phyloP scores from a whole-genome alignment of 805 yeast genomes.

The Saturnispora mendoncae region DNA sequence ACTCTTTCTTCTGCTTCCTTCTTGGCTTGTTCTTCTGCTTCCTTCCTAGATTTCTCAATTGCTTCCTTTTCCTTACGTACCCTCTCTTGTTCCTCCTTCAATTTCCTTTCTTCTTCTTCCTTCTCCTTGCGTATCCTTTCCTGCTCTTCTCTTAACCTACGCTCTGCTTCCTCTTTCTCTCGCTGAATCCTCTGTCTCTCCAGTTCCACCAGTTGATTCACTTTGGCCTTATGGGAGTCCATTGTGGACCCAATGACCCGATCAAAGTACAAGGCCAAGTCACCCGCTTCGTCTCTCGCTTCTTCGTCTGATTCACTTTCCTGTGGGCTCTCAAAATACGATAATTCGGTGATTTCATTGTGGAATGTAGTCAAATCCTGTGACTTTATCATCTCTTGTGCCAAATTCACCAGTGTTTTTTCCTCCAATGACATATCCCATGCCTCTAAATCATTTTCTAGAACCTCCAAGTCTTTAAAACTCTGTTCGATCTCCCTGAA shows the following conservation, averaged over 20 bases:
- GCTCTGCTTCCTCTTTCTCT: constrained; percentile 13
- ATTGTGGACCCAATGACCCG: not conserved
- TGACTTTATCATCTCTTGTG: constrained; percentile 1
- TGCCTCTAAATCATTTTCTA: not conserved
- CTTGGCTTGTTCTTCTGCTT: constrained; percentile 14
- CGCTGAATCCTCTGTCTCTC: constrained; percentile 16
- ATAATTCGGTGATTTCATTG: not conserved
- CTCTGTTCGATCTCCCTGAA: not conserved
- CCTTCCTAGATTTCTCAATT: constrained; percentile 19
- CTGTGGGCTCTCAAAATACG: not conserved
- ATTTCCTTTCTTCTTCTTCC: constrained; percentile 10
- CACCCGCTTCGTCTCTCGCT: not conserved
- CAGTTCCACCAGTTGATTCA: constrained; percentile 13
- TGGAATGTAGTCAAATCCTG: not conserved
- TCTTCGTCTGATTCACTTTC: not conserved
- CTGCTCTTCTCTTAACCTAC: constrained; percentile 12
- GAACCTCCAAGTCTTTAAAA: constrained; percentile 1
- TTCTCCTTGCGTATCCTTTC: constrained; percentile 13
- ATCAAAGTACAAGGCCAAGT: not conserved
- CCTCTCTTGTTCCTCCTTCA: constrained; percentile 13
- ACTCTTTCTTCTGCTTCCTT: constrained; percentile 15
- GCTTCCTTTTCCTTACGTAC: constrained; percentile 11
- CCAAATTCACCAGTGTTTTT: not conserved
- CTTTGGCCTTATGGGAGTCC: not conserved
- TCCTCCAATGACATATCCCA: not conserved